Conservation (phyloP, 768 basidiomycete genomes). For the Mycena vulgaris region DNA sequence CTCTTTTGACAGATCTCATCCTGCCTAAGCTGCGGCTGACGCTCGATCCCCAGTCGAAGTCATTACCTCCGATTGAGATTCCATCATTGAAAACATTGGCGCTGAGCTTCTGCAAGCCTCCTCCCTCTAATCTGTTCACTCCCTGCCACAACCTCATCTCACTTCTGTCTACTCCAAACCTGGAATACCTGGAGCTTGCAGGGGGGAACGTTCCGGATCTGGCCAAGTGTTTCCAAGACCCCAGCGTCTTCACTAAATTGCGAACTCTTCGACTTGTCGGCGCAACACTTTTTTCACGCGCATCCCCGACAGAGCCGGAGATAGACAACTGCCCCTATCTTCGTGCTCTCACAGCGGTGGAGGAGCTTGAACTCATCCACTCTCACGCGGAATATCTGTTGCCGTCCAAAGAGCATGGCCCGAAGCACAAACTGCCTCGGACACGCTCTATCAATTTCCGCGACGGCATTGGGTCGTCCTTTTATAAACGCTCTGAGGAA, state of each 20-base stretch:
- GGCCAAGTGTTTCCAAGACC: constrained; percentile 18
- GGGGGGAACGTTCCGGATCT: constrained; percentile 32
- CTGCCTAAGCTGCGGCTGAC: constrained; percentile 33
- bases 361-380: constrained; percentile 32
- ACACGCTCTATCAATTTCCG: constrained; percentile 30
- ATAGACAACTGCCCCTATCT: constrained; percentile 25
- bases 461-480: background rate
- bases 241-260: constrained; percentile 26
- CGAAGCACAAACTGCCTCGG: constrained; percentile 1
- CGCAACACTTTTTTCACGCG: background rate
- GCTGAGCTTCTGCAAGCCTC: constrained; percentile 30
- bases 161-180: constrained; percentile 28
- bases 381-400: constrained; percentile 30
- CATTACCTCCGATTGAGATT: constrained; percentile 32
- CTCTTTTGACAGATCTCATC: constrained; percentile 31
- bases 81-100: constrained; percentile 34
- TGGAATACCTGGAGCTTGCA: constrained; percentile 37
- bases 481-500: background rate
- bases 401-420: background rate
- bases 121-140: constrained; percentile 29
- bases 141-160: constrained; percentile 34
- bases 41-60: constrained; percentile 21
- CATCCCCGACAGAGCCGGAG: constrained; percentile 1
- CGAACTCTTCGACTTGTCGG: constrained; percentile 34
- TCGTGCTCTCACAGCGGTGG: constrained; percentile 28